phyloP scores from a whole-genome alignment of 176 grass and related monocot species.

The Aegilops sharonensis region DNA sequence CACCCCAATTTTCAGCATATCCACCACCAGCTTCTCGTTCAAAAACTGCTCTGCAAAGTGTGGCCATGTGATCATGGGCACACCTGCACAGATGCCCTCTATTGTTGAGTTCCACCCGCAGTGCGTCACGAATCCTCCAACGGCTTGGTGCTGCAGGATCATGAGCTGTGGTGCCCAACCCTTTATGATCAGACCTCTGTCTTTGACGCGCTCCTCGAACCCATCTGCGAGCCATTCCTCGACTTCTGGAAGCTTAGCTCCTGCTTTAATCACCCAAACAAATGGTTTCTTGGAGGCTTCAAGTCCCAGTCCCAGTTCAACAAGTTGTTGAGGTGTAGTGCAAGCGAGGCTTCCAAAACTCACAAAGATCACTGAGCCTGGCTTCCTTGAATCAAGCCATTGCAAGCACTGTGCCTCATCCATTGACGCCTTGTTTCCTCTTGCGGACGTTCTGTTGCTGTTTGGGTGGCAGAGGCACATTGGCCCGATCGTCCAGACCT shows the following conservation, averaged over 20 bases:
- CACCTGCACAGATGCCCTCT: too few relatives aligned
- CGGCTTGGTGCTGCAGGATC: slow-evolving; percentile 62
- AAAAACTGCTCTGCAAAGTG: too few relatives aligned
- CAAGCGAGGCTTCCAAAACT: slow-evolving; percentile 65
- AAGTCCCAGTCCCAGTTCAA: slow-evolving; percentile 65
- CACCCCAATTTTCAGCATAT: too few relatives aligned
- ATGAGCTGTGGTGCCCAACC: slow-evolving; percentile 64
- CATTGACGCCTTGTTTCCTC: slow-evolving; percentile 48
- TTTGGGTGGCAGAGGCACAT: slow-evolving; percentile 51
- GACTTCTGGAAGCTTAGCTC: slow-evolving; percentile 40
- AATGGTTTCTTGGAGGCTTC: slow-evolving; percentile 60
- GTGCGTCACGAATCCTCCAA: slow-evolving; percentile 61
- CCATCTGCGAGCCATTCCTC: slow-evolving; percentile 60
- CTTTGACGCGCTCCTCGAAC: slow-evolving; percentile 46
- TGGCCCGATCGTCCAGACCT: slow-evolving; percentile 60
- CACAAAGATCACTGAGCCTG: slow-evolving; percentile 59
- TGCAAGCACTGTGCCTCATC: slow-evolving; percentile 49
- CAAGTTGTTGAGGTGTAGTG: slow-evolving; percentile 45
- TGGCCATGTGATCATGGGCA: too few relatives aligned
- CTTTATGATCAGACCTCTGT: slow-evolving; percentile 46
- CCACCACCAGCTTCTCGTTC: too few relatives aligned
- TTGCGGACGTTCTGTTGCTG: slow-evolving; percentile 8
- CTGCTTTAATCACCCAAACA: slow-evolving; percentile 69
- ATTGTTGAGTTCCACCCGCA: too few relatives aligned
- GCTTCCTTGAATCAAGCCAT: slow-evolving; percentile 55